Conservation (phyloP, 1,284 basidiomycete species). For the Cutaneotrichosporon dermatis region DNA sequence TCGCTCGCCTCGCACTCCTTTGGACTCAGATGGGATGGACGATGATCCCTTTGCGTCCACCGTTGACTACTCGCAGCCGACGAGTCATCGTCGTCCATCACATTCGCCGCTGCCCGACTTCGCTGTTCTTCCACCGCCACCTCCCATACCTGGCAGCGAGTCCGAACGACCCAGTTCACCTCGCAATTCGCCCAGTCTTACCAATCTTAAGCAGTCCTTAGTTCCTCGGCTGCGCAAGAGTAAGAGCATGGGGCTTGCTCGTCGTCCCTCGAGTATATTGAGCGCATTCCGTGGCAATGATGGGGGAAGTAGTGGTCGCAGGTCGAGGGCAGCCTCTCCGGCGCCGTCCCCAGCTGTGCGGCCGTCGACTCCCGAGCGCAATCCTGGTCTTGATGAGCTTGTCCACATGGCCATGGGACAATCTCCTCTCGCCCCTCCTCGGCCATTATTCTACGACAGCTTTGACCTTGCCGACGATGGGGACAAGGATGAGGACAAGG, state of each 20-base stretch:
- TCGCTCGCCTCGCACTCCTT: neutral
- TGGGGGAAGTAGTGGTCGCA: neutral
- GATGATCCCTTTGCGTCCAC: slow-evolving; percentile 39
- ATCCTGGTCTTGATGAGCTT: neutral
- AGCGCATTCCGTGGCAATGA: neutral
- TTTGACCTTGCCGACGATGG: slow-evolving; percentile 8
- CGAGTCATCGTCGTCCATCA: neutral
- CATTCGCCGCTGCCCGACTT: slow-evolving; percentile 7
- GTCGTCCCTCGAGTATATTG: slow-evolving; percentile 4
- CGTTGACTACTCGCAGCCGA: slow-evolving; percentile 18
- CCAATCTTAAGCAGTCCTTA: slow-evolving; percentile 8
- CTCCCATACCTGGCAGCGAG: neutral
- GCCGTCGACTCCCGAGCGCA: neutral
- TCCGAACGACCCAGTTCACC: neutral
- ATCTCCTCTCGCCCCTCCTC: slow-evolving; percentile 5
- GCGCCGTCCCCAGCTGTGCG: neutral
- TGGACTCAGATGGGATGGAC: slow-evolving; percentile 3
- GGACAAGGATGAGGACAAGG: neutral
- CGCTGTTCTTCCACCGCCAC: neutral
- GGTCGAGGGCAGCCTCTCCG: neutral
- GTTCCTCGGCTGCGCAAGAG: slow-evolving; percentile 17
- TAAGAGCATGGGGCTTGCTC: slow-evolving; percentile 8
- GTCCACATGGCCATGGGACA: neutral
- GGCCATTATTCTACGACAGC: slow-evolving; percentile 18
- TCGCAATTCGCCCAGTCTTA: slow-evolving; percentile 5